Evolutionary conservation across 176 grass and related monocot genomes (phyloP).

Genomic region (Musa troglodytarum): DNA sequence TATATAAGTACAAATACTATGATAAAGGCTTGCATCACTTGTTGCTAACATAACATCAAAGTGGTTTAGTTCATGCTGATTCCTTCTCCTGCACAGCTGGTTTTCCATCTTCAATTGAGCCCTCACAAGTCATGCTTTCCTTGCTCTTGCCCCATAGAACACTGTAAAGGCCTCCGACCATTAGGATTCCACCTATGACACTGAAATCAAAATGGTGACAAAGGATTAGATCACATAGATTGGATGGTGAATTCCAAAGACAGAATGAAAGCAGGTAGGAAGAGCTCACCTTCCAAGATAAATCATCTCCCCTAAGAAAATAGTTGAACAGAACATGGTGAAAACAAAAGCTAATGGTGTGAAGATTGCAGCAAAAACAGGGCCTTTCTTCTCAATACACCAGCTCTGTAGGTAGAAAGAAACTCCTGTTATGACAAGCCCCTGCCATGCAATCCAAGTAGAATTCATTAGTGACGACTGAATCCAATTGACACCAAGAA

Average conservation of each 20-base stretch:
- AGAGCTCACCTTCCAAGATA: constrained; percentile 28
- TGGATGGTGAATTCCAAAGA: background rate
- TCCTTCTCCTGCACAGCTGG: background rate
- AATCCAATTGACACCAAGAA: no score
- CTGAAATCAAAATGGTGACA: background rate
- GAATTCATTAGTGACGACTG: background rate
- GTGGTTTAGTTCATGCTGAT: background rate
- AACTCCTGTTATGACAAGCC: constrained; percentile 8
- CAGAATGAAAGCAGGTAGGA: background rate
- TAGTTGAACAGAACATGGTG: constrained; percentile 24
- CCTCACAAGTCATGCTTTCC: constrained; percentile 5
- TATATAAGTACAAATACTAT: background rate
- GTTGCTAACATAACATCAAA: background rate
- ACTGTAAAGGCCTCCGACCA: constrained; percentile 39
- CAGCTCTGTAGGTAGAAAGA: constrained; percentile 23
- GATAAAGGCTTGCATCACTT: background rate
- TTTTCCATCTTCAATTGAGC: constrained; percentile 8
- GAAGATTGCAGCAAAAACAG: constrained; percentile 25
- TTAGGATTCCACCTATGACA: constrained; percentile 27
- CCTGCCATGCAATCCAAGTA: background rate
- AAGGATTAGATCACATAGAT: background rate
- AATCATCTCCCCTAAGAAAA: constrained; percentile 26
- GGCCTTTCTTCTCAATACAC: constrained; percentile 31
- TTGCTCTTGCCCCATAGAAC: constrained; percentile 46
- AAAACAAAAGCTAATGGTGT: constrained; percentile 23